phyloP scores from a whole-genome alignment of 169 alveolate species.

The Plasmodium gonderi region DNA sequence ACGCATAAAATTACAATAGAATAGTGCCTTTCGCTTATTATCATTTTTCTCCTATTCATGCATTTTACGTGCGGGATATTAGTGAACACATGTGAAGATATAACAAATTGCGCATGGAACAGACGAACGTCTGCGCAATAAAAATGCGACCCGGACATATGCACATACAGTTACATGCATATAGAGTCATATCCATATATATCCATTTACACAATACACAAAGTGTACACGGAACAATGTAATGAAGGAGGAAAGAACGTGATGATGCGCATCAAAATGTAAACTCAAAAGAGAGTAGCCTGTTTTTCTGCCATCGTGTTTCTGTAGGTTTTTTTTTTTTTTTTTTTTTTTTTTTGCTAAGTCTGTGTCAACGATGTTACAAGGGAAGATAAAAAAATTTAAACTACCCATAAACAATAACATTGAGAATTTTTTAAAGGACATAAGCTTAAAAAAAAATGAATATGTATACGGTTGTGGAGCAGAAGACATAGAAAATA shows the following conservation, averaged over 20 bases:
- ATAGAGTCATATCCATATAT: too few species aligned
- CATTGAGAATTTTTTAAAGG: slow-evolving; percentile 65
- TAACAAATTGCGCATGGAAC: too few species aligned
- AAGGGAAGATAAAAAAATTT: slow-evolving; percentile 72
- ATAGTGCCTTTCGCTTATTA: background rate
- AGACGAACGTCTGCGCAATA: too few species aligned
- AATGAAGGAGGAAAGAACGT: background rate
- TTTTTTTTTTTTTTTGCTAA: background rate
- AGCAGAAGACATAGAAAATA: slow-evolving; percentile 49
- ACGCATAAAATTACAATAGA: background rate
- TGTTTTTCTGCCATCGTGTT: background rate
- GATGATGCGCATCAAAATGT: background rate
- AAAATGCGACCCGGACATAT: too few species aligned
- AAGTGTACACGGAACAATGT: too few species aligned
- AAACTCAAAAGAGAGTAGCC: background rate
- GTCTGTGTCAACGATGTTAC: slow-evolving; percentile 14
- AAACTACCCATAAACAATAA: slow-evolving; percentile 43
- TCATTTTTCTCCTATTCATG: too few species aligned
- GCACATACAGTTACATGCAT: too few species aligned
- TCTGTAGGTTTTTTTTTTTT: background rate
- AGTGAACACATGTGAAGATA: too few species aligned
- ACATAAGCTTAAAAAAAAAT: slow-evolving; percentile 39
- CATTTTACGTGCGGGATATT: too few species aligned
- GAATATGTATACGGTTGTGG: slow-evolving; percentile 62
- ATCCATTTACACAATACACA: too few species aligned